Conservation (phyloP, 164 flowering plant species). For the Brasenia schreberi region DNA sequence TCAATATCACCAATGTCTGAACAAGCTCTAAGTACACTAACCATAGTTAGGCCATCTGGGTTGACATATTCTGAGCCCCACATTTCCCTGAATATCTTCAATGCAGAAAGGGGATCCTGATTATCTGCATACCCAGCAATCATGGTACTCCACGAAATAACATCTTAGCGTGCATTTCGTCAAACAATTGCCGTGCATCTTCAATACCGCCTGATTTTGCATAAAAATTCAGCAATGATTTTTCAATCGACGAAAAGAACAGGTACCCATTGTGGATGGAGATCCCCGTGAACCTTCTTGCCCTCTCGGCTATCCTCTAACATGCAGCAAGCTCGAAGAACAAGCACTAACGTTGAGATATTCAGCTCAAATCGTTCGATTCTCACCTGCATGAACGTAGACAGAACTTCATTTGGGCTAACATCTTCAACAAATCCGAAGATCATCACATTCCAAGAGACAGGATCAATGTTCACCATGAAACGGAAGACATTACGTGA, state of each 20-base stretch:
- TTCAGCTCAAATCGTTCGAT: slow-evolving; percentile 34
- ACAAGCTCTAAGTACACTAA: slow-evolving; percentile 56
- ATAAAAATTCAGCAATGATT: slow-evolving; percentile 47
- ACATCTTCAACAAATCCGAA: slow-evolving; percentile 37
- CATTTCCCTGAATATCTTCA: slow-evolving; percentile 45
- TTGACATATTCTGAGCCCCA: slow-evolving; percentile 12
- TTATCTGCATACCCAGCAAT: slow-evolving; percentile 41
- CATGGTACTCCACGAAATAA: slow-evolving; percentile 74
- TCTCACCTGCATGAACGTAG: slow-evolving; percentile 39
- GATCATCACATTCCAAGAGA: slow-evolving; percentile 67
- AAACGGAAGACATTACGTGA: slow-evolving; percentile 29
- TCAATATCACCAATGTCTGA: slow-evolving; percentile 14
- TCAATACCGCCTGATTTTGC: slow-evolving; percentile 14
- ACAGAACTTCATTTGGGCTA: slow-evolving; percentile 28
- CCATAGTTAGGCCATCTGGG: slow-evolving; percentile 45
- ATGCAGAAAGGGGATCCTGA: slow-evolving; percentile 26
- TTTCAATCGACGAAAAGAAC: slow-evolving; percentile 35
- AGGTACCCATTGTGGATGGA: slow-evolving; percentile 41
- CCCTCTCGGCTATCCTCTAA: slow-evolving; percentile 20
- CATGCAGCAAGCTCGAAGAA: slow-evolving; percentile 37
- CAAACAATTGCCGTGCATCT: slow-evolving; percentile 40
- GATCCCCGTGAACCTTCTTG: slow-evolving; percentile 32
- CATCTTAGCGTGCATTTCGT: slow-evolving; percentile 67
- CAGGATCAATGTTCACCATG: slow-evolving; percentile 37
- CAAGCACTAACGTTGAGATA: slow-evolving; percentile 49